A percentile compares a stretch with the other conserved stretches of the same genome.
These are phyloP conservation scores for Lactarius quietus DNA, from an alignment of 768 basidiomycete species.

Conservation along the genomic window DNA sequence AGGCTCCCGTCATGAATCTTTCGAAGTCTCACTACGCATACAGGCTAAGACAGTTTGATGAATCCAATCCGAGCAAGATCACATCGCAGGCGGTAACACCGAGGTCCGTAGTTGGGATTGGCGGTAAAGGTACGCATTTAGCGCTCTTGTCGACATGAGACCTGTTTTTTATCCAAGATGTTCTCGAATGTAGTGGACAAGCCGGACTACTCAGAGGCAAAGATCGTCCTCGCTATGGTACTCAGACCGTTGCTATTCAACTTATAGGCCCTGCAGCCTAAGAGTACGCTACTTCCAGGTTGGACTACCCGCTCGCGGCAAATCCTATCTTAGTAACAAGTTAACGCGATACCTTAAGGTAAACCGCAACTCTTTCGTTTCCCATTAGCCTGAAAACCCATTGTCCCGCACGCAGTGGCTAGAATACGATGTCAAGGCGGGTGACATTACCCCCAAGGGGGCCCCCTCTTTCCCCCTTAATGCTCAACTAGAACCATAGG, in stretches of 20 bases:
- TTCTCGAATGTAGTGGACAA: constrained; percentile 65
- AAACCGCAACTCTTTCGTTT: constrained; percentile 9
- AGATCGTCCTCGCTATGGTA: constrained; percentile 98
- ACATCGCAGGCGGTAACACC: constrained; percentile 76
- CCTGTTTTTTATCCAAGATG: constrained; percentile 6
- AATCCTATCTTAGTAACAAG: constrained; percentile 98
- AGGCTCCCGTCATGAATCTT: not conserved
- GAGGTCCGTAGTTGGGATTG: constrained; percentile 81
- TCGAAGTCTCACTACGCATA: not conserved
- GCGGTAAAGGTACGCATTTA: constrained; percentile 65
- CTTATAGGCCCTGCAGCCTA: not conserved
- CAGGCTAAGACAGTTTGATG: constrained; percentile 79
- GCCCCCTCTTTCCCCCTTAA: not conserved
- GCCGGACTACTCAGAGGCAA: constrained; percentile 97
- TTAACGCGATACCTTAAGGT: constrained; percentile 95
- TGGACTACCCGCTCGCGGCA: constrained; percentile 95
- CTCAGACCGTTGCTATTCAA: constrained; percentile 20
- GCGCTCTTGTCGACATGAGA: not conserved
- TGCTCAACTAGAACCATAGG: constrained; percentile 42
- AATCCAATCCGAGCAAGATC: constrained; percentile 66
- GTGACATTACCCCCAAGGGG: constrained; percentile 1
- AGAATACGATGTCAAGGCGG: constrained; percentile 94
- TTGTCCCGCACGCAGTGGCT: constrained; percentile 73
- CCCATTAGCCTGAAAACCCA: not conserved
- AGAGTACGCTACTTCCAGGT: constrained; percentile 49